A percentile compares a stretch with the other conserved stretches of the same genome.
Conservation (phyloP, 2,329 filamentous ascomycete genomes). For the Penicillium sp. region DNA sequence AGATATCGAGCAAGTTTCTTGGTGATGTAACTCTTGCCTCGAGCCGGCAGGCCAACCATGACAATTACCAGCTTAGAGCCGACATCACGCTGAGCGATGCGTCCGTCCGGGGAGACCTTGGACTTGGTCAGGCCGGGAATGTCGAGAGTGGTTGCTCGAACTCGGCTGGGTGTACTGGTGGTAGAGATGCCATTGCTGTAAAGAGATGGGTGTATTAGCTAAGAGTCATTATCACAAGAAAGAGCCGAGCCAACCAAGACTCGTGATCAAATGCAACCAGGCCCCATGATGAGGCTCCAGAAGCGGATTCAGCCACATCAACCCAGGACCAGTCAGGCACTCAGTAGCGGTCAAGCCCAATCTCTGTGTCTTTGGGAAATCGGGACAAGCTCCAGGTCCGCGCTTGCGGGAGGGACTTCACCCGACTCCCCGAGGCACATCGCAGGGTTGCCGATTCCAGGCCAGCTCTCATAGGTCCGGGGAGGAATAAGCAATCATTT, state of each 20-base stretch:
- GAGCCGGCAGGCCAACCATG: constrained; percentile 94
- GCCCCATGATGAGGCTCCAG: constrained; percentile 12
- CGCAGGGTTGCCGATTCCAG: constrained; percentile 16
- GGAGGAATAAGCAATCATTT: background rate
- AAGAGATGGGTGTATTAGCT: constrained; percentile 15
- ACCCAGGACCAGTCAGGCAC: background rate
- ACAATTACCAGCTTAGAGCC: constrained; percentile 96
- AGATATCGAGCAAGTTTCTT: constrained; percentile 96
- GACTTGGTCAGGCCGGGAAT: constrained; percentile 96
- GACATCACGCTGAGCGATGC: constrained; percentile 91
- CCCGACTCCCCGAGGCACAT: constrained; percentile 14
- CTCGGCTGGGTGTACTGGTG: constrained; percentile 72
- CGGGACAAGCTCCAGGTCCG: constrained; percentile 10
- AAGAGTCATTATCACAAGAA: constrained; percentile 6
- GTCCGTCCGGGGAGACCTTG: constrained; percentile 91
- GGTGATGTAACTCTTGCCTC: constrained; percentile 98
- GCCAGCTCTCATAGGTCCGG: constrained; percentile 21
- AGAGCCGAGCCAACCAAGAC: background rate
- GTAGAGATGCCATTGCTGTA: constrained; percentile 34
- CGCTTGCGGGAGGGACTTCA: constrained; percentile 16
- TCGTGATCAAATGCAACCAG: constrained; percentile 2
- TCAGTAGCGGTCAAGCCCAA: constrained; percentile 13
- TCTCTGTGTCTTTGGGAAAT: background rate
- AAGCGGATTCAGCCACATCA: constrained; percentile 3
- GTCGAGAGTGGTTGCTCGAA: constrained; percentile 91